Base-by-base conservation (phyloP, 2,329 filamentous ascomycete genomes). In the Arthrobotrys conoides region DNA sequence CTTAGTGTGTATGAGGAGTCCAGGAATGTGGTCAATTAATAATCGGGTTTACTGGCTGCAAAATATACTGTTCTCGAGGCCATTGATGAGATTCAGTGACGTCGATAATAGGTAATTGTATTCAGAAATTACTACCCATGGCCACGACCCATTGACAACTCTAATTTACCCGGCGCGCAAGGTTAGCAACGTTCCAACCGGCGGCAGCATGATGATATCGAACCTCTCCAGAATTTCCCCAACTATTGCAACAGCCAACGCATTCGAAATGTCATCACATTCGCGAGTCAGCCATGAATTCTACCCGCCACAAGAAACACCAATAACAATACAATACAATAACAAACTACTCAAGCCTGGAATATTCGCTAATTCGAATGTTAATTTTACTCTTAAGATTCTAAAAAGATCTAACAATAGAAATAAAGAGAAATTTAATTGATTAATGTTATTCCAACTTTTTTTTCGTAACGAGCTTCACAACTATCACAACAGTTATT, bases 191-290 rank as follows among this genome's bases (percentile, higher is more conserved):
- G 53, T 57, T 57, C 53, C 27, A 57, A 57, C 2, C 16, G 16
- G 18, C 20, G 8, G 16, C 5, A 57, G 12, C 16, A 57, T 38
- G 22, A 20, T 30, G 27, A 38, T 38, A 57, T 57, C 27, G n/a
- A 22, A 22, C 27, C n/a, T 59, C 12, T 22, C 30, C 53, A 33
- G 24, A 55, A 55, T 18, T 33, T 18, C 14, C 14, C 20, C 20
- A 55, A 55, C 51, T 33, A 30, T 9, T 59, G 4, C 53, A 59
- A 59, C 30, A 38, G 30, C 53, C 53, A 59, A 59, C 53, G 33
- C 53, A 59, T 14, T 30, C 53, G 27, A 59, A 59, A 59, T 59
- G 53, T 59, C 33, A 30, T 59, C 53, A 59, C 53, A 59, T 59
- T 59, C 53, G 36, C 30, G 53, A 59, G 53, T 59, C 53, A 41